Conservation (phyloP, 352 stramenopile genomes). For the Globisporangium heterothallicum region DNA sequence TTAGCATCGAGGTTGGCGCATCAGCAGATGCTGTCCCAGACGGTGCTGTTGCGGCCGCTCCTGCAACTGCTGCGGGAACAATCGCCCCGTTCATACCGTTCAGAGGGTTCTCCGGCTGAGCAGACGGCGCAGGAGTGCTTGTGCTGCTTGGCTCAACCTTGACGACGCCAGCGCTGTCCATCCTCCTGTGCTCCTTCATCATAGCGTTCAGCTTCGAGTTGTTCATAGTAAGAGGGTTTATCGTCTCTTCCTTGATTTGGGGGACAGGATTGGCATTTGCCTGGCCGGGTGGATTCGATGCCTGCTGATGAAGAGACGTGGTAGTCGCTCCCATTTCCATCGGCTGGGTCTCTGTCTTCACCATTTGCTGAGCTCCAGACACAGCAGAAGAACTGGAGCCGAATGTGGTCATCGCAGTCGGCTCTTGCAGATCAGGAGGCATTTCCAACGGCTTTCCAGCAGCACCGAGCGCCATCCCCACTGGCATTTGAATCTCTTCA, state of each 20-base stretch:
- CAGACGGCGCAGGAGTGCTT: neutral
- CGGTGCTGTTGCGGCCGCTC: conserved; percentile 25
- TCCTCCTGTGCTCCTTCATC: conserved; percentile 76
- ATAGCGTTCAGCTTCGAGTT: conserved; percentile 84
- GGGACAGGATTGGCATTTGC: neutral
- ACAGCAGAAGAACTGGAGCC: neutral
- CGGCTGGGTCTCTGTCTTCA: conserved; percentile 25
- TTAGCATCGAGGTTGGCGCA: conserved; percentile 81
- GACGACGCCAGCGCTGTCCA: conserved; percentile 45
- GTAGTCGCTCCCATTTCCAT: neutral
- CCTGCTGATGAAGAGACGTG: neutral
- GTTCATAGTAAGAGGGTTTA: conserved; percentile 77
- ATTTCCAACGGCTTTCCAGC: conserved; percentile 47
- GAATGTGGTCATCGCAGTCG: conserved; percentile 15
- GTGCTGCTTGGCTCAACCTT: conserved; percentile 7
- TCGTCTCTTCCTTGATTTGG: conserved; percentile 19
- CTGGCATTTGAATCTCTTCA: conserved; percentile 32
- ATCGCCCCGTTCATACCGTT: conserved; percentile 7
- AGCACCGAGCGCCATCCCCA: conserved; percentile 19
- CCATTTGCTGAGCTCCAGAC: neutral
- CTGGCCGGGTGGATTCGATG: neutral
- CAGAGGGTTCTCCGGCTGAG: conserved; percentile 7
- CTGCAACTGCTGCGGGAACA: conserved; percentile 11
- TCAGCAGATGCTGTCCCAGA: conserved; percentile 30
- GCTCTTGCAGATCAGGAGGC: conserved; percentile 53